These are phyloP conservation scores for Pythium angustatum DNA, from an alignment of 352 stramenopile genomes.

Conservation along the genomic window DNA sequence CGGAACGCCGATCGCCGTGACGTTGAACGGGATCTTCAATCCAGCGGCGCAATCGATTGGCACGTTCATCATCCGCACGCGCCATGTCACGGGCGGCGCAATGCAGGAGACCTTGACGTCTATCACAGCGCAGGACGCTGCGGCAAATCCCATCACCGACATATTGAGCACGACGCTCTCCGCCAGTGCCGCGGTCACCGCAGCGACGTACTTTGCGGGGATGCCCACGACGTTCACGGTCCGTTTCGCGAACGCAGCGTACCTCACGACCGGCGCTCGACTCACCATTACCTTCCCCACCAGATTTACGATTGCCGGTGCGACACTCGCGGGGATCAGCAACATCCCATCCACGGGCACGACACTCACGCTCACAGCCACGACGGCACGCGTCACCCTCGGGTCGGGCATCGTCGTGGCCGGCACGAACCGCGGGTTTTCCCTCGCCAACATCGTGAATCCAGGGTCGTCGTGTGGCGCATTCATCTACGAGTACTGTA, in stretches of 20 bases:
- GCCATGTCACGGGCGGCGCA: conserved; percentile 36
- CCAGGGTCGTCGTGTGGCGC: conserved; percentile 56
- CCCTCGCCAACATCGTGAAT: conserved; percentile 50
- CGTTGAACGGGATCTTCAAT: conserved; percentile 53
- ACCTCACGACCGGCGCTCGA: conserved; percentile 36
- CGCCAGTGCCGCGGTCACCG: conserved; percentile 36
- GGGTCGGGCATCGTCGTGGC: conserved; percentile 34
- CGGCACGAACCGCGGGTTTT: conserved; percentile 44
- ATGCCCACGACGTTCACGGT: conserved; percentile 42
- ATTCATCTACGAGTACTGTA: conserved; percentile 61
- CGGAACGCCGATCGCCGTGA: conserved; percentile 35
- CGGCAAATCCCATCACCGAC: conserved; percentile 6
- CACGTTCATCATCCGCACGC: conserved; percentile 47
- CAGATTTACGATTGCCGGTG: conserved; percentile 37
- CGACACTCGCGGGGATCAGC: conserved; percentile 25
- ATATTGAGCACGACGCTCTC: conserved; percentile 37
- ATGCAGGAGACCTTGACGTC: conserved; percentile 38
- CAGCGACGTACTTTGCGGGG: conserved; percentile 45
- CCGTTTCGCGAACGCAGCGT: conserved; percentile 49
- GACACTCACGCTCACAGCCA: conserved; percentile 17
- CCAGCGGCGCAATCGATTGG: conserved; percentile 39
- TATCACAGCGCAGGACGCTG: conserved; percentile 6
- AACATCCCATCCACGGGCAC: conserved; percentile 43
- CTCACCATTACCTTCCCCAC: conserved; percentile 51
- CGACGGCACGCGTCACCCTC: conserved; percentile 33